Base-by-base conservation (phyloP, 2,329 filamentous ascomycete species). In the Hymenoscyphus fructigenus region DNA sequence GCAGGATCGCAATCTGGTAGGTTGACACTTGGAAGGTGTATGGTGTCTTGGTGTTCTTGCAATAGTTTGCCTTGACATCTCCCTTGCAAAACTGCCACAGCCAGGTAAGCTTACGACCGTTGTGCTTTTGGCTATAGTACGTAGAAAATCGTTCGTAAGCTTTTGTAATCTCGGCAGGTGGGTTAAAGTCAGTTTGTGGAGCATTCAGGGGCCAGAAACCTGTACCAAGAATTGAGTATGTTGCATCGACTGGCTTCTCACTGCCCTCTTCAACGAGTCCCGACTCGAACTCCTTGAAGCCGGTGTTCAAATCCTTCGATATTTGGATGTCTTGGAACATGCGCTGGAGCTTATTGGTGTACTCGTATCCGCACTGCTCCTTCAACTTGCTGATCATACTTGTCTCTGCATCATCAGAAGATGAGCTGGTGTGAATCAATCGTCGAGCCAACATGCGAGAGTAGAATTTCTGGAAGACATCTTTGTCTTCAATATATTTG, bases 251-350 rank as follows among this genome's bases (percentile, higher is more conserved):
- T 57, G 85, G 86, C 80, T 91, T 92, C 62, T 82, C 79, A 61
- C 88, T 85, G 56, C 84, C 85, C 20, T 50, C 44, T 50, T 92
- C 83, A 3, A 86, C 76, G n/a, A 83, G 82, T 71, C 85, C 84
- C 12, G 85, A 81, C 72, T 93, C 88, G 77, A 85, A 91, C 41
- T 93, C 91, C 74, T 91, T 90, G 82, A 96, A 99, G 34, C 90
- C 89, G 58, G 86, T 85, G 78, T 99, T 99, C 57, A 99, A 85
- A 79, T 99, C 95, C 80, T 97, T 97, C 69, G 94, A 98, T 60
- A 97, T 97, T 78, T 99, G 95, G 83, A 99, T 97, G 76, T 99
- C 95, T 78, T 98, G 94, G 85, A 98, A 99, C 95, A 99, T 99
- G 75, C 96, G 92, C 81, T 98, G 94, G 57, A 99, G 85, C 82